Conservation (phyloP, 1,284 basidiomycete species). For the Cutaneotrichosporon sp. region DNA sequence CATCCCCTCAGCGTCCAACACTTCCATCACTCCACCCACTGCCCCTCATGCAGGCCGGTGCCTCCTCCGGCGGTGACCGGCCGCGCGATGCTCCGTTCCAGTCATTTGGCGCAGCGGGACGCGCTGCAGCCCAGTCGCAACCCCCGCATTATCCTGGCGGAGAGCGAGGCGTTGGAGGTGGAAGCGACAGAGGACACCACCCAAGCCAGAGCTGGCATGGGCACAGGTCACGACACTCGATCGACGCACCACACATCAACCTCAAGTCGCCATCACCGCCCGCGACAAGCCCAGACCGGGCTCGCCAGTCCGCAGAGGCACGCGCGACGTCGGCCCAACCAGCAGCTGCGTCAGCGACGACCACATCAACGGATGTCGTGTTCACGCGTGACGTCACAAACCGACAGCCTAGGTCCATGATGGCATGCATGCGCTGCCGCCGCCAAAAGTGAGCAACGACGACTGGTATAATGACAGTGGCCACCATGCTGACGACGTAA, state of each 20-base stretch:
- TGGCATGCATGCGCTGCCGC: conserved; percentile 43
- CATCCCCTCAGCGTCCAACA: conserved; percentile 12
- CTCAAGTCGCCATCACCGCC: conserved; percentile 17
- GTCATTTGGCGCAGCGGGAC: neutral
- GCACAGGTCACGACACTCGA: conserved; percentile 16
- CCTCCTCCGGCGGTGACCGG: neutral
- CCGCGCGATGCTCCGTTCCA: neutral
- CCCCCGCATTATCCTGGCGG: neutral
- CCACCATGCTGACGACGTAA: conserved; percentile 15
- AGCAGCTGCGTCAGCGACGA: conserved; percentile 8
- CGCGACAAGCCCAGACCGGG: neutral
- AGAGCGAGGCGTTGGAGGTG: no score
- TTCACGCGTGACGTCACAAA: conserved; percentile 35
- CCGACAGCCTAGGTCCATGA: conserved; percentile 45
- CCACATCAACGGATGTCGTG: conserved; percentile 13
- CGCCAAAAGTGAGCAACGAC: conserved; percentile 37
- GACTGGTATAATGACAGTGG: no score
- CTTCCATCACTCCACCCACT: conserved; percentile 17
- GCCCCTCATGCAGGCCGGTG: conserved; percentile 2
- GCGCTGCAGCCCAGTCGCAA: neutral
- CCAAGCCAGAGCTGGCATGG: conserved; percentile 12
- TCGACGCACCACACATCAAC: conserved; percentile 12
- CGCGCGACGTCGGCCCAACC: neutral
- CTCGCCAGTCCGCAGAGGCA: conserved; percentile 1
- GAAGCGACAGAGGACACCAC: conserved; percentile 3